Percentiles rank a stretch among this genome's conserved stretches.
Conservation (phyloP, 192 early-diverging fungal species). For the Haplosporangium gracile region DNA sequence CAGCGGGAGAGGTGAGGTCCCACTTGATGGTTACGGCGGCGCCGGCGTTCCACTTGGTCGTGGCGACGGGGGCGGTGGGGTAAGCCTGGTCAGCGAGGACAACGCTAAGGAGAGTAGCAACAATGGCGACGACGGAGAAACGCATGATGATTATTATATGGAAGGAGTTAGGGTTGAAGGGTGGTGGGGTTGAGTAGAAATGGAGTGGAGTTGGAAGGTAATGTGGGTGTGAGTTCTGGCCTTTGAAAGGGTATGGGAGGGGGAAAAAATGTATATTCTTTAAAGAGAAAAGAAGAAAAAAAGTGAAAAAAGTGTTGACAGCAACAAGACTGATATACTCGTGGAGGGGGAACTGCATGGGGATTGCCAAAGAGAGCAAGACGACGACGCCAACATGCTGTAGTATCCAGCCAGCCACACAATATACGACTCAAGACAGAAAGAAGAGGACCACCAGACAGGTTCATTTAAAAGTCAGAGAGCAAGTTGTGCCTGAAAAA, state of each 20-base stretch:
- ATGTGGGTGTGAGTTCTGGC: neutral
- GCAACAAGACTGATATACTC: neutral
- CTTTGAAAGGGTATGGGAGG: neutral
- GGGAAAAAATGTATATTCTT: neutral
- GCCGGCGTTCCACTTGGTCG: neutral
- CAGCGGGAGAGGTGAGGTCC: neutral
- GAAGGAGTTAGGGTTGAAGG: neutral
- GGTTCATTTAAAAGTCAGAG: too few species aligned
- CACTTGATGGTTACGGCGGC: neutral
- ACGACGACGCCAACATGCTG: neutral
- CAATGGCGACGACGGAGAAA: neutral
- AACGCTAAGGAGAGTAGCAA: constrained; percentile 3
- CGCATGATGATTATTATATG: constrained; percentile 6
- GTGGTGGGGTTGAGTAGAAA: neutral
- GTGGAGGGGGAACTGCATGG: neutral
- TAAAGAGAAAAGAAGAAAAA: neutral
- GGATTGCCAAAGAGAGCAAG: neutral
- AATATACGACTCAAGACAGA: too few species aligned
- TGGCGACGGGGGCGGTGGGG: neutral
- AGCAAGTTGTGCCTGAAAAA: neutral
- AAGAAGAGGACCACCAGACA: too few species aligned
- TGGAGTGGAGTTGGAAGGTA: neutral
- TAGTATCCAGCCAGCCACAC: too few species aligned
- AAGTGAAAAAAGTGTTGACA: neutral
- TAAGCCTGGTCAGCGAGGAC: constrained; percentile 4